Conservation (phyloP, 78 protist genomes). For the Guillardia theta region DNA sequence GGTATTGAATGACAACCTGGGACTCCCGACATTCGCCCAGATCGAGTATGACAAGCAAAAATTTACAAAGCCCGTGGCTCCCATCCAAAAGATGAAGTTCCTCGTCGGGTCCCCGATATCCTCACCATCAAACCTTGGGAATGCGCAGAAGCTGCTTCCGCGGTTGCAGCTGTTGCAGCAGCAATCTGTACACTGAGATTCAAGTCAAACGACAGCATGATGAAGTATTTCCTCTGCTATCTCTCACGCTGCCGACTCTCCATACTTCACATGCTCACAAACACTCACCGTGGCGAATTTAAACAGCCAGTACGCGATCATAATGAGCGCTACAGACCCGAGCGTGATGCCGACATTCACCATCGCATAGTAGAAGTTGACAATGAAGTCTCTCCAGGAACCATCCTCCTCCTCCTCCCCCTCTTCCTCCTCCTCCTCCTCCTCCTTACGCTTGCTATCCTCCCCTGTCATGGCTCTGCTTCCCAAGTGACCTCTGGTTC, state of each 20-base stretch:
- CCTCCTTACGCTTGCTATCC: no score
- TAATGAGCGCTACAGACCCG: background rate
- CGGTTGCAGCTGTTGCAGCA: conserved; percentile 29
- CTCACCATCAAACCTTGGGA: background rate
- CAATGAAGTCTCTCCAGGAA: background rate
- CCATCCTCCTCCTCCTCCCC: background rate
- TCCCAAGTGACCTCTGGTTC: no score
- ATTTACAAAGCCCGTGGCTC: background rate
- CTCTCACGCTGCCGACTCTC: no score
- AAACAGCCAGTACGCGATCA: background rate
- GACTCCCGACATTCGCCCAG: background rate
- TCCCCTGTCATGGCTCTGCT: no score
- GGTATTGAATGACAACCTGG: background rate
- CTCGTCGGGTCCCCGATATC: conserved; percentile 10
- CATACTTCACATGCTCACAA: background rate
- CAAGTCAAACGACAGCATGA: background rate
- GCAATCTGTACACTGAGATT: background rate
- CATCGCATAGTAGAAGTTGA: background rate
- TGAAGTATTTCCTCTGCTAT: background rate
- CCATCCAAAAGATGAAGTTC: background rate
- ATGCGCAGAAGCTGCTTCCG: conserved; percentile 17
- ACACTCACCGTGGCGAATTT: background rate
- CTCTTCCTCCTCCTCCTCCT: no score
- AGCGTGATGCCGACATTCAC: background rate
- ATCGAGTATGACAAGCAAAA: background rate